Evolutionary conservation across 495 filamentous ascomycete genomes (phyloP).

Genomic region (Schizothecium vesticola): DNA sequence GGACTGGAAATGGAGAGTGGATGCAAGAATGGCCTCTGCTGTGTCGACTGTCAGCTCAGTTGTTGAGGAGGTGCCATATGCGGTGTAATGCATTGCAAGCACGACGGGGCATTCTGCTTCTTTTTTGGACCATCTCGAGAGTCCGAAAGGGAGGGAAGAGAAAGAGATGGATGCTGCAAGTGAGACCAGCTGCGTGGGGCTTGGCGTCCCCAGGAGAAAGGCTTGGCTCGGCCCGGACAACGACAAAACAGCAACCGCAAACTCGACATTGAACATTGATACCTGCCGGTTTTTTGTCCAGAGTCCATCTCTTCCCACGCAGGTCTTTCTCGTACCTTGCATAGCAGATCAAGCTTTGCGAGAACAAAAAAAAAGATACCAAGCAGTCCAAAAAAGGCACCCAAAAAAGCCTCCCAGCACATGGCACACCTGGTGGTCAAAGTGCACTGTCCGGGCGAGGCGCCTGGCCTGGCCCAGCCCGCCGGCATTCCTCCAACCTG

Average conservation of each 20-base stretch:
- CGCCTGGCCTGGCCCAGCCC: constrained; percentile 5
- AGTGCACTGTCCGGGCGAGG: constrained; percentile 28
- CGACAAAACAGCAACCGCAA: neutral
- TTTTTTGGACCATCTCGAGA: neutral
- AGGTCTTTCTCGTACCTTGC: neutral
- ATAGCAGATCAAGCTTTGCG: too few species aligned
- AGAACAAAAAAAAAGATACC: too few species aligned
- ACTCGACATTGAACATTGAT: neutral
- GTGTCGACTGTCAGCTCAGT: neutral
- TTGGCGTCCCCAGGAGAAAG: neutral
- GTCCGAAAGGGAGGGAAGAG: neutral
- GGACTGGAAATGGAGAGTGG: neutral
- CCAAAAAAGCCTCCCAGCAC: too few species aligned
- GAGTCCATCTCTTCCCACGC: neutral
- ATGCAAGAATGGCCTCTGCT: neutral
- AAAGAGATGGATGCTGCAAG: neutral
- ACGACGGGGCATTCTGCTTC: neutral
- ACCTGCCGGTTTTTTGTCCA: neutral
- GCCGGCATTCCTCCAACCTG: constrained; percentile 46
- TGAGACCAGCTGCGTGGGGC: neutral
- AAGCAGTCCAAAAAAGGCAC: too few species aligned
- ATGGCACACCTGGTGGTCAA: neutral
- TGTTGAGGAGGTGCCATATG: neutral
- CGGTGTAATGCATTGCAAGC: neutral
- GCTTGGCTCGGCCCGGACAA: neutral